Conservation (phyloP, 148 eudicot species). For the Vaccinium corymbosum region DNA sequence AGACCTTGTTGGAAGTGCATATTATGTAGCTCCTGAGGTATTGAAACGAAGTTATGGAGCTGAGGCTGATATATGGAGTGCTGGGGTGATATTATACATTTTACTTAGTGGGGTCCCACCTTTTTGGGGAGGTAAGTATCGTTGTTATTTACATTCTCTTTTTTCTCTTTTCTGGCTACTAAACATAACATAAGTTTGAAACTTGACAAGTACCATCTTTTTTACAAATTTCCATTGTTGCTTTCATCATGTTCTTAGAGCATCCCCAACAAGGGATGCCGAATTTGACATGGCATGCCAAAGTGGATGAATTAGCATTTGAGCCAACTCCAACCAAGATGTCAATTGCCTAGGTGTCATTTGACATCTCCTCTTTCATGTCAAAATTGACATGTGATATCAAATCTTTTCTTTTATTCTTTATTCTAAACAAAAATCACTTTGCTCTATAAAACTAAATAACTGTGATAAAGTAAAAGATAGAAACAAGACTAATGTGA, state of each 20-base stretch:
- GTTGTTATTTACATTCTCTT: not conserved
- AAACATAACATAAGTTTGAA: not conserved
- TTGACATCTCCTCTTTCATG: too few relatives aligned
- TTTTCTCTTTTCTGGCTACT: not conserved
- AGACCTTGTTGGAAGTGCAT: constrained; percentile 99
- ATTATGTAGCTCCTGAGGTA: constrained; percentile 98
- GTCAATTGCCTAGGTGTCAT: too few relatives aligned
- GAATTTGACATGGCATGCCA: too few relatives aligned
- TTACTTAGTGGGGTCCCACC: constrained; percentile 97
- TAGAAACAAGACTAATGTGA: too few relatives aligned
- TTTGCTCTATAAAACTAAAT: too few relatives aligned
- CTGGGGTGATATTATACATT: constrained; percentile 90
- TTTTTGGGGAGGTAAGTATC: constrained; percentile 83
- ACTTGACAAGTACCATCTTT: not conserved
- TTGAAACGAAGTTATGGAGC: constrained; percentile 76
- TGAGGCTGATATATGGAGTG: constrained; percentile 98
- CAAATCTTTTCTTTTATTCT: too few relatives aligned
- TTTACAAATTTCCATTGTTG: not conserved
- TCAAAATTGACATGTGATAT: too few relatives aligned
- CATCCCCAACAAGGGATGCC: too few relatives aligned
- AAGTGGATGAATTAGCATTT: too few relatives aligned
- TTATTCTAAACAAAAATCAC: too few relatives aligned
- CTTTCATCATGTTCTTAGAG: not conserved
- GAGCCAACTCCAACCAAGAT: too few relatives aligned
- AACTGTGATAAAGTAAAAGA: too few relatives aligned